A percentile compares a stretch with the other conserved stretches of the same genome.
These are phyloP conservation scores for Lactifluus echinatus DNA, from an alignment of 768 basidiomycete genomes.

Conservation along the genomic window DNA sequence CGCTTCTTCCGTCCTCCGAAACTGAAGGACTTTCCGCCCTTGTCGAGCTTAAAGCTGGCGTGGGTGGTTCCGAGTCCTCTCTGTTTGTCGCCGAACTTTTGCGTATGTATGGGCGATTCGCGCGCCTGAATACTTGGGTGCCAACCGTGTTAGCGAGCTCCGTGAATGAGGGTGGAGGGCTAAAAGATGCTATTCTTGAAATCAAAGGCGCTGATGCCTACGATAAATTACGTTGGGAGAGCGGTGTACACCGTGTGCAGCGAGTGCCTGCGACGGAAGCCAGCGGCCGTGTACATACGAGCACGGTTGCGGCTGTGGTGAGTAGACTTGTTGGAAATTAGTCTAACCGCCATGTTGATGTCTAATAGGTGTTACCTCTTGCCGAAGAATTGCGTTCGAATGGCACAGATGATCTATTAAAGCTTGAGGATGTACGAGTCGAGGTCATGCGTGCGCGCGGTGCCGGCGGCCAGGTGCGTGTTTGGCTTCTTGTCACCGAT, in stretches of 20 bases:
- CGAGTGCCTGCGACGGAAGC: slow-evolving; percentile 87
- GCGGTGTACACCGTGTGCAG: slow-evolving; percentile 94
- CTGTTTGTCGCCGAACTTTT: slow-evolving; percentile 73
- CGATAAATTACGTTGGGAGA: slow-evolving; percentile 79
- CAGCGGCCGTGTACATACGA: slow-evolving; percentile 84
- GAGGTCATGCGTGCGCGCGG: slow-evolving; percentile 98
- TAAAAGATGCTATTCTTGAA: slow-evolving; percentile 74
- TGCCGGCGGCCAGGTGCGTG: slow-evolving; percentile 83
- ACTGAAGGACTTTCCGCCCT: slow-evolving; percentile 66
- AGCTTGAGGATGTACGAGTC: slow-evolving; percentile 77
- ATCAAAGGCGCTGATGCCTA: slow-evolving; percentile 72
- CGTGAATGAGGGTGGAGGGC: slow-evolving; percentile 51
- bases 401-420: slow-evolving; percentile 55
- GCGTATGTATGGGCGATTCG: slow-evolving; percentile 73
- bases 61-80: slow-evolving; percentile 83
- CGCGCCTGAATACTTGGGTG: slow-evolving; percentile 50
- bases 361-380: slow-evolving; percentile 76
- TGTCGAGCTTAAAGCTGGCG: slow-evolving; percentile 87
- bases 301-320: slow-evolving; percentile 82
- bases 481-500: too few species aligned
- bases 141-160: slow-evolving; percentile 50
- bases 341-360: not conserved
- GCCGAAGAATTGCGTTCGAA: slow-evolving; percentile 47
- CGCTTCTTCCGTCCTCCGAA: slow-evolving; percentile 64
- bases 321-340: slow-evolving; percentile 25